phyloP scores from a whole-genome alignment of 139 green algal genomes.

The Mesotaenium endlicherianum region DNA sequence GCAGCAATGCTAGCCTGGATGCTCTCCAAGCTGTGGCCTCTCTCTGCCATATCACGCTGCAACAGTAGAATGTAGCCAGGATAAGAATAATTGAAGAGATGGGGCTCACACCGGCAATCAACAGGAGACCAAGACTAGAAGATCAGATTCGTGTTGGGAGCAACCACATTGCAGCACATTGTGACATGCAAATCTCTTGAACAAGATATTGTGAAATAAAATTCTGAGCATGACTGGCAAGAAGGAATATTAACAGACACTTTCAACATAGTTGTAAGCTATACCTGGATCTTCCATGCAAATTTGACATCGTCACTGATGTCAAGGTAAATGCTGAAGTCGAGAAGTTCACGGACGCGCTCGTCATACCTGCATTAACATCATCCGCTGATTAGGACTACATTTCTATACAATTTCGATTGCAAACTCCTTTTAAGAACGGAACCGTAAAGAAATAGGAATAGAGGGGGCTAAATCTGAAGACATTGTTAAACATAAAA shows the following conservation, averaged over 20 bases:
- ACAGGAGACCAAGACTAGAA: no score
- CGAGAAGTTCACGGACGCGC: conserved; percentile 90
- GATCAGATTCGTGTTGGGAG: not conserved
- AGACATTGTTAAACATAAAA: no score
- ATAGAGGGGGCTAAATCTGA: no score
- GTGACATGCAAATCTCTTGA: no score
- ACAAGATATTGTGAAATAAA: no score
- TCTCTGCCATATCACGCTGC: conserved; percentile 98
- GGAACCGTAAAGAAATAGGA: no score
- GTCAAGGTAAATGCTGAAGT: conserved; percentile 99
- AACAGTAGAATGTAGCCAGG: no score
- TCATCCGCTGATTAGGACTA: no score
- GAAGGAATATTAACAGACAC: not conserved
- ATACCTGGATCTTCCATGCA: conserved; percentile 93
- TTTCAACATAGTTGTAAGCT: not conserved
- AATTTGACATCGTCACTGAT: conserved; percentile 99
- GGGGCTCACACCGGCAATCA: not conserved
- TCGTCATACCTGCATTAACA: conserved; percentile 79
- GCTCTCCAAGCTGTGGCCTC: conserved; percentile 93
- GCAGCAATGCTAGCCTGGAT: conserved; percentile 98
- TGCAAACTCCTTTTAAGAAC: no score
- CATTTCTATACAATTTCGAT: no score
- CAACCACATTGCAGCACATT: not conserved
- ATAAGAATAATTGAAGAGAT: not conserved
- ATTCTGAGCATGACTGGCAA: not conserved